Percentiles rank a stretch among this genome's conserved stretches.
phyloP scores from a whole-genome alignment of 495 filamentous ascomycete species.

The Neurospora sp. region DNA sequence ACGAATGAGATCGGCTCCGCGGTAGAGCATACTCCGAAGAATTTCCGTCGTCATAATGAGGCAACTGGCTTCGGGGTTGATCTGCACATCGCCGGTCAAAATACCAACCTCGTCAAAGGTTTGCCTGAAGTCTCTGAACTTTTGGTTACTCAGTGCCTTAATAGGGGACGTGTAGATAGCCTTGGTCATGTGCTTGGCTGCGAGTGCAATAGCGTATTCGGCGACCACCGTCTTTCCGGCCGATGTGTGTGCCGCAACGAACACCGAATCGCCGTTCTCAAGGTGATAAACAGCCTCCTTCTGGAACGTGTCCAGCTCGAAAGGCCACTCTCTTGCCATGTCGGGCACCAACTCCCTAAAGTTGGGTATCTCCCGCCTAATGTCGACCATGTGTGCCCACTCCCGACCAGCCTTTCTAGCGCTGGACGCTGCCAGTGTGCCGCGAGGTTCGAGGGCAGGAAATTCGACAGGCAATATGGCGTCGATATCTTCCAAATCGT shows the following conservation, averaged over 20 bases:
- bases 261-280: constrained; percentile 92
- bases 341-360: constrained; percentile 89
- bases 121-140: constrained; percentile 87
- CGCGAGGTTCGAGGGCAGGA: constrained; percentile 79
- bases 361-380: constrained; percentile 82
- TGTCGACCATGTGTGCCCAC: constrained; percentile 97
- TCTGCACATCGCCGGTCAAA: constrained; percentile 94
- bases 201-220: constrained; percentile 93
- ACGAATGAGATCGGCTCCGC: constrained; percentile 88
- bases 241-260: constrained; percentile 97
- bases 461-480: constrained; percentile 86
- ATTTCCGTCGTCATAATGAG: constrained; percentile 99
- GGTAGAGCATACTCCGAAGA: constrained; percentile 93
- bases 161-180: constrained; percentile 98
- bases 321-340: constrained; percentile 93
- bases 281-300: constrained; percentile 98
- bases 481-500: constrained; percentile 73
- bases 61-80: constrained; percentile 94
- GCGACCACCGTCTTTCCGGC: constrained; percentile 97
- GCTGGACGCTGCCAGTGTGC: constrained; percentile 58
- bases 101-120: constrained; percentile 94
- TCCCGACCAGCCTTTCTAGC: constrained; percentile 67
- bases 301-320: constrained; percentile 95
- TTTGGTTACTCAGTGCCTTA: constrained; percentile 97
- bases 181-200: constrained; percentile 96